Evolutionary conservation across 768 basidiomycete species (phyloP).

Genomic region (Serendipita vermifera): DNA sequence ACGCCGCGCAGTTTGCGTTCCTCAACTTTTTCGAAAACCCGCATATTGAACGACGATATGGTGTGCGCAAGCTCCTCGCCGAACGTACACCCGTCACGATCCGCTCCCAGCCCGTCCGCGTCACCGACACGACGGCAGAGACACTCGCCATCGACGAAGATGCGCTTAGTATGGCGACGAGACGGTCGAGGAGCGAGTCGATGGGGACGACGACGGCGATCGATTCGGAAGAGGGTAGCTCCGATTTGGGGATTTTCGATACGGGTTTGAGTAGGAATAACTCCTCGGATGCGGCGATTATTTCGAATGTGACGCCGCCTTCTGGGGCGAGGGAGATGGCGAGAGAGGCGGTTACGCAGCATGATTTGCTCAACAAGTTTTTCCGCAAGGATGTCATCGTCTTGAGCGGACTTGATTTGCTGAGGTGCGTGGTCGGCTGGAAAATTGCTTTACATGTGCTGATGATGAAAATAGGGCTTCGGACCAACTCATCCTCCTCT

Average conservation of each 20-base stretch:
- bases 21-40: conserved; percentile 93
- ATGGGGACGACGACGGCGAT: conserved; percentile 10
- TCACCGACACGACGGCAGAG: conserved; percentile 11
- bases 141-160: neutral
- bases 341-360: conserved; percentile 44
- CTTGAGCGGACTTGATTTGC: conserved; percentile 66
- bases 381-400: conserved; percentile 80
- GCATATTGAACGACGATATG: conserved; percentile 90
- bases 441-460: conserved; percentile 14
- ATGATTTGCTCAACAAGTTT: conserved; percentile 81
- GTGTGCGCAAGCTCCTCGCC: conserved; percentile 80
- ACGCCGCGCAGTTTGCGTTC: conserved; percentile 95
- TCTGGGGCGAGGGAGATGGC: neutral
- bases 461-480: conserved; percentile 44
- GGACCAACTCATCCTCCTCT: conserved; percentile 67
- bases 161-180: neutral
- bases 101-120: conserved; percentile 13
- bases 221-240: conserved; percentile 9
- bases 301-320: neutral
- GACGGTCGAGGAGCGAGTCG: neutral
- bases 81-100: conserved; percentile 49
- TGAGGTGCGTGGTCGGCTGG: conserved; percentile 44
- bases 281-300: neutral
- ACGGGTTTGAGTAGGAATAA: too few species aligned
- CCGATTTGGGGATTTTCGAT: too few species aligned